Percentiles rank a stretch among this genome's conserved stretches.
These are phyloP conservation scores for Acacia acuminata DNA, from an alignment of 306 rosid genomes.

Conservation along the genomic window DNA sequence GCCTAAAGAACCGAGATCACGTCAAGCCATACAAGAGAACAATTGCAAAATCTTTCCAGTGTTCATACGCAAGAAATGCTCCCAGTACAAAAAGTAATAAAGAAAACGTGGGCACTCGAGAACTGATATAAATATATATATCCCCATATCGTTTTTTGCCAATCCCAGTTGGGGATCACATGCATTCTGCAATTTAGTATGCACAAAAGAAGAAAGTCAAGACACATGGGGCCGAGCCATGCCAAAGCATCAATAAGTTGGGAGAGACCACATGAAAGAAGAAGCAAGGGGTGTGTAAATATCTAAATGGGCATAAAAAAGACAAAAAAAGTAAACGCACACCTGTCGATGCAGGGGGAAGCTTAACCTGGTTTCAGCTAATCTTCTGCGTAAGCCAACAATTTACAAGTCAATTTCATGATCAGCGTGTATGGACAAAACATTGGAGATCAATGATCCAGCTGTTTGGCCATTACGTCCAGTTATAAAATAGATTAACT, in stretches of 20 bases:
- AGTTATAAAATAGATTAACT: background rate
- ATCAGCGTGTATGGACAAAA: slow-evolving; percentile 10
- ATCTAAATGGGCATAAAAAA: slow-evolving; percentile 8
- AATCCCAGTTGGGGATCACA: slow-evolving; percentile 35
- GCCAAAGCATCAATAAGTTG: slow-evolving; percentile 8
- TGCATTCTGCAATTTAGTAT: slow-evolving; percentile 36
- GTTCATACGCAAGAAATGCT: slow-evolving; percentile 46
- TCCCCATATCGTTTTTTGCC: slow-evolving; percentile 34
- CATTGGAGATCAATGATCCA: background rate
- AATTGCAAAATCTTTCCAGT: slow-evolving; percentile 38
- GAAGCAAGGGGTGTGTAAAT: background rate
- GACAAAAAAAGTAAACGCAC: slow-evolving; percentile 10
- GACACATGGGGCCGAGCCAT: background rate
- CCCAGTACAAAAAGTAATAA: slow-evolving; percentile 41
- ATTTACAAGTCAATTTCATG: slow-evolving; percentile 13
- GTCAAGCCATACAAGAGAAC: slow-evolving; percentile 48
- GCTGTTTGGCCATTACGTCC: background rate
- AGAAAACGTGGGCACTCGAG: slow-evolving; percentile 37
- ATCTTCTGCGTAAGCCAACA: slow-evolving; percentile 47
- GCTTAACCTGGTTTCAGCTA: slow-evolving; percentile 32
- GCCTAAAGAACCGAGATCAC: slow-evolving; percentile 34
- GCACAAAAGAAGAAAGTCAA: background rate
- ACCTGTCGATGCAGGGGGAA: slow-evolving; percentile 34
- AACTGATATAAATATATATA: background rate
- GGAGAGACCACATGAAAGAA: background rate